Base-by-base conservation (phyloP, 768 basidiomycete species). In the Lactarius tabidus region DNA sequence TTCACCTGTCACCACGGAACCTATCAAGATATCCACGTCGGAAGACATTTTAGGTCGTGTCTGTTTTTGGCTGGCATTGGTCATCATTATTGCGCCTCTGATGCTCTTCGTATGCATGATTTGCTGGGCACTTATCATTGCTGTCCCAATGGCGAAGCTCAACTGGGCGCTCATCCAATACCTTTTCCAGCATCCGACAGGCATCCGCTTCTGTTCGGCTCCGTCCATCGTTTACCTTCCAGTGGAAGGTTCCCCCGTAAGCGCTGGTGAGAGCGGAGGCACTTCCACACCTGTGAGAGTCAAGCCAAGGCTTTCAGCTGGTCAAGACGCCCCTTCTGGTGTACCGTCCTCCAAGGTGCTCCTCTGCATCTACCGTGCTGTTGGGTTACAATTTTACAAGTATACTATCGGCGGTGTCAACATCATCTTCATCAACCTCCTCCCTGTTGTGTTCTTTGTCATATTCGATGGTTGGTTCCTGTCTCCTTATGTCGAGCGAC, bases 391-490 rank as follows among this genome's bases (percentile, higher is more conserved):
- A 74, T 98, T 97, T 78, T 98, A 92, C 89, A 99, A 99, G 81
- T 99, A 99, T 75, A 99, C 97, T 6, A 84, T 99, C 57, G 94
- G 97, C 23, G 97, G 97, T 20, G 95, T 98, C 69, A 99, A 99
- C 81, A 98, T 99, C 74, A 77, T 98, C 65, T 98, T 99, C 76
- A 85, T 99, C 78, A 97, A 98, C 77, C 88, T 98, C 65, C 73
- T 98, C 38, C 90, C 94, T 2, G 76, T 98, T 62, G 94, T 98
- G 14, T 94, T 97, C 78, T 93, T 98, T 78, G 94, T 91, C 75
- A 96, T 98, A 72, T 86, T 98, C 69, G 95, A 95, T 76, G 94
- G 90, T 10, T 85, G 93, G 73, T 79, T 98, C 58, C 80, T 98
- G 28, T 80, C 90, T 28, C 88, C 87, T 0, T 74, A 86, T 62